Conservation (phyloP, 2,329 filamentous ascomycete genomes). For the Pseudocercospora eumusae region DNA sequence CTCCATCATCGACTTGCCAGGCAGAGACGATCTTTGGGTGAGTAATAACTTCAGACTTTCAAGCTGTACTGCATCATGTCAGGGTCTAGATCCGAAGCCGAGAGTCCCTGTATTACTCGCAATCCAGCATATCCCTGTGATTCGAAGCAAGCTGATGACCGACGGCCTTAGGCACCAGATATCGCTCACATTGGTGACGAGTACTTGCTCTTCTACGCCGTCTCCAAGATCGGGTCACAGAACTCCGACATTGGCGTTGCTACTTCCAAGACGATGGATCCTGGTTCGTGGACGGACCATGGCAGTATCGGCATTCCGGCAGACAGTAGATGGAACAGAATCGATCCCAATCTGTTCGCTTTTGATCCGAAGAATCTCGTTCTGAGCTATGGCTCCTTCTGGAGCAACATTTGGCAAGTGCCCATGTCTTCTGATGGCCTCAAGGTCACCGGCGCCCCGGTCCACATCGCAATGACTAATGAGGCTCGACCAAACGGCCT, state of each 20-base stretch:
- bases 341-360: slow-evolving; percentile 50
- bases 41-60: not conserved
- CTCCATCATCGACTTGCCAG: slow-evolving; percentile 50
- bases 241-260: slow-evolving; percentile 64
- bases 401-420: slow-evolving; percentile 64
- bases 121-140: not conserved
- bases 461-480: slow-evolving; percentile 57
- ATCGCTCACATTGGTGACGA: slow-evolving; percentile 56
- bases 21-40: slow-evolving; percentile 53
- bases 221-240: slow-evolving; percentile 62
- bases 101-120: not conserved
- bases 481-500: slow-evolving; percentile 40
- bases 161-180: slow-evolving; percentile 56
- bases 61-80: not conserved
- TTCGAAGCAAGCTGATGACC: not conserved
- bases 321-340: slow-evolving; percentile 46
- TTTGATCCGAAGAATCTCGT: slow-evolving; percentile 13
- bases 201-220: slow-evolving; percentile 66
- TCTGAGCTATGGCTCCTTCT: slow-evolving; percentile 64
- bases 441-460: slow-evolving; percentile 22
- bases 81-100: slow-evolving; percentile 1
- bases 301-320: slow-evolving; percentile 59
- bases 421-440: slow-evolving; percentile 44
- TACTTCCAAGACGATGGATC: slow-evolving; percentile 51
- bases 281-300: slow-evolving; percentile 61